These are phyloP conservation scores for Saccharomyces hybrid DNA, from an alignment of 1,139 yeast genomes.

Conservation along the genomic window DNA sequence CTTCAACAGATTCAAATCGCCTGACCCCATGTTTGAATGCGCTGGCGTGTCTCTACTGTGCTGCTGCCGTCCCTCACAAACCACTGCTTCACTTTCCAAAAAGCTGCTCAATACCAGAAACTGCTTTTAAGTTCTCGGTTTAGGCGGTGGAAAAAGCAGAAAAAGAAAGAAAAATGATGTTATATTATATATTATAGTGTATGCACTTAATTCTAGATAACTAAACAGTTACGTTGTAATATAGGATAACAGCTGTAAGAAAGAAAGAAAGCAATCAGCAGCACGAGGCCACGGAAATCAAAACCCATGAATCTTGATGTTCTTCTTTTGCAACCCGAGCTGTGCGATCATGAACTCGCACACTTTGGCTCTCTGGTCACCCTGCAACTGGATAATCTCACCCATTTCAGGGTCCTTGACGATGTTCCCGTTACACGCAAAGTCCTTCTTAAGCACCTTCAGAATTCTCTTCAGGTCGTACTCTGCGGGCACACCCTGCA, in stretches of 20 bases:
- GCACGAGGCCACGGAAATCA: constrained; percentile 31
- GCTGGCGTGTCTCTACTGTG: constrained; percentile 2
- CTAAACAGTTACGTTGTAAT: background rate
- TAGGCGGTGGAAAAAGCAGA: background rate
- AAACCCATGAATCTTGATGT: constrained; percentile 97
- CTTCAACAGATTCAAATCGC: constrained; percentile 80
- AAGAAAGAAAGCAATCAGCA: background rate
- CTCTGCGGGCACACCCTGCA: constrained; percentile 93
- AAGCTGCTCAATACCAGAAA: background rate
- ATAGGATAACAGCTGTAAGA: background rate
- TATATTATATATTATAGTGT: background rate
- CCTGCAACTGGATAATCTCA: constrained; percentile 95
- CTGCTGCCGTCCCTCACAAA: no score
- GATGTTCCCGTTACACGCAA: constrained; percentile 97
- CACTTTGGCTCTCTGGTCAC: constrained; percentile 96
- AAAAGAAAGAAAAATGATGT: background rate
- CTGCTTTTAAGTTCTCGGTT: no score
- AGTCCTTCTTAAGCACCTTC: constrained; percentile 92
- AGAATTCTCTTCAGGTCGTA: constrained; percentile 91
- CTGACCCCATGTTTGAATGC: constrained; percentile 43
- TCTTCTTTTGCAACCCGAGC: constrained; percentile 87
- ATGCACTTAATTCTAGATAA: background rate
- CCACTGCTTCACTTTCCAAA: no score
- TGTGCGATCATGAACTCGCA: constrained; percentile 86
- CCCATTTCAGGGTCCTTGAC: constrained; percentile 96